Base-by-base conservation (phyloP, 2,329 filamentous ascomycete genomes). In the Dactylellina sp. region DNA sequence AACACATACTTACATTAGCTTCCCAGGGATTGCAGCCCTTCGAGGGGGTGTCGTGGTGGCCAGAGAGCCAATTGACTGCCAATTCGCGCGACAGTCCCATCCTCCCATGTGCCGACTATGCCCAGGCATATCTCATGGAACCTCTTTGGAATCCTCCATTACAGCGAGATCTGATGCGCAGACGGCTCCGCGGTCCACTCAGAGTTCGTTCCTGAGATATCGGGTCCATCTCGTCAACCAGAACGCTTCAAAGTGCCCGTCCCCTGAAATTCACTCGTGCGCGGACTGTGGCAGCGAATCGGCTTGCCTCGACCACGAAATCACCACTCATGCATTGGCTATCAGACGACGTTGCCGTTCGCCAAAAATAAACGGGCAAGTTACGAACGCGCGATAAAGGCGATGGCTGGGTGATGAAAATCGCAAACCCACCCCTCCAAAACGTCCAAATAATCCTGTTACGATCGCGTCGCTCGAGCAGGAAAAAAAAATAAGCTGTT, bases 1-100 rank as follows among this genome's bases (percentile, higher is more conserved):
- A 72, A 72, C 68, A 65, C 68, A 72, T 64, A 72, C 68, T 59
- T 64, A 64, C 68, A 72, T 72, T 72, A 72, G 68, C 68, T 72
- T 47, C 52, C 68, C 68, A 72, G 68, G 68, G 62, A 60, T 65
- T 53, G 59, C 42, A 60, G 68, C 68, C 68, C 47, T 44, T 47
- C 44, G 44, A 42, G 7, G 24, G 32, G 68, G 68, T 72, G 68
- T 72, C 68, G 68, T 72, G 68, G 68, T 72, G 60, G 49, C 68
- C 68, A 72, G 42, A 53, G 22, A 72, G 68, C 68, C 68, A 72
- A 72, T 72, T 72, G 68, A 65, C 60, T 22, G 68, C 46, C 60
- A 63, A 72, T 65, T 72, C 68, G 47, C 68, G 50, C 53, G 60
- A 63, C 47, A 47, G 50, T 52, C 63, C 56, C 32, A 60, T 57